Evolutionary conservation across 2,329 filamentous ascomycete genomes (phyloP).

Genomic region (Tricladium varicosporioides): DNA sequence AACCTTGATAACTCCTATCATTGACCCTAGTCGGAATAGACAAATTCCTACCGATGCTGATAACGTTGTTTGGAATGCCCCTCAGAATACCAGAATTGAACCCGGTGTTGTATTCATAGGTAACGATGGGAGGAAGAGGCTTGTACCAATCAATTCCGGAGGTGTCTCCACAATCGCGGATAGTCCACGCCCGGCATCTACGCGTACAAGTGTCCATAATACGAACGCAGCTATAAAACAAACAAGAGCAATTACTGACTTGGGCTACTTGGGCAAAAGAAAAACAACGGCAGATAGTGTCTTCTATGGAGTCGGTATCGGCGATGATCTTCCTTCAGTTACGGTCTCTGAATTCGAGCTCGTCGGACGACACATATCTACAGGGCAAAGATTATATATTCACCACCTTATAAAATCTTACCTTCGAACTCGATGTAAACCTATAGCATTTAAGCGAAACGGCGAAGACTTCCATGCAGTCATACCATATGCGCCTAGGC

Average conservation of each 20-base stretch:
- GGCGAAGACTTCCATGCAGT: slow-evolving; percentile 22
- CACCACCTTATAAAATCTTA: slow-evolving; percentile 41
- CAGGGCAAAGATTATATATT: slow-evolving; percentile 45
- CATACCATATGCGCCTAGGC: slow-evolving; percentile 28
- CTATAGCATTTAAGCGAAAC: slow-evolving; percentile 17
- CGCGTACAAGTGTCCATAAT: too few species aligned
- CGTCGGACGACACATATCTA: slow-evolving; percentile 33
- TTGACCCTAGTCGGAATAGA: slow-evolving; percentile 23
- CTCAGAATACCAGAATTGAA: slow-evolving; percentile 4
- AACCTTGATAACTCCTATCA: slow-evolving; percentile 26
- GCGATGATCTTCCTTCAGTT: slow-evolving; percentile 25
- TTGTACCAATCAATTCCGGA: slow-evolving; percentile 15
- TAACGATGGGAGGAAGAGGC: slow-evolving; percentile 23
- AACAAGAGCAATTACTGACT: too few species aligned
- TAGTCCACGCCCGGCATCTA: too few species aligned
- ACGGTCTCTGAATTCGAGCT: slow-evolving; percentile 12
- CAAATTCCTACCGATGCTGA: slow-evolving; percentile 27
- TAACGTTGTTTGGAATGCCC: slow-evolving; percentile 10
- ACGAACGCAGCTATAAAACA: too few species aligned
- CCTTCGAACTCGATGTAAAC: slow-evolving; percentile 31
- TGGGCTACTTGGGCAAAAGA: slow-evolving; percentile 38
- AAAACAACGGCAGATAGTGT: slow-evolving; percentile 39
- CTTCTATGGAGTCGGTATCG: slow-evolving; percentile 38
- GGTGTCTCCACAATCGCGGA: too few species aligned
- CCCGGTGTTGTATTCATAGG: slow-evolving; percentile 20